phyloP scores from a whole-genome alignment of 129 eudicot species.

The Pittosporum tobira region DNA sequence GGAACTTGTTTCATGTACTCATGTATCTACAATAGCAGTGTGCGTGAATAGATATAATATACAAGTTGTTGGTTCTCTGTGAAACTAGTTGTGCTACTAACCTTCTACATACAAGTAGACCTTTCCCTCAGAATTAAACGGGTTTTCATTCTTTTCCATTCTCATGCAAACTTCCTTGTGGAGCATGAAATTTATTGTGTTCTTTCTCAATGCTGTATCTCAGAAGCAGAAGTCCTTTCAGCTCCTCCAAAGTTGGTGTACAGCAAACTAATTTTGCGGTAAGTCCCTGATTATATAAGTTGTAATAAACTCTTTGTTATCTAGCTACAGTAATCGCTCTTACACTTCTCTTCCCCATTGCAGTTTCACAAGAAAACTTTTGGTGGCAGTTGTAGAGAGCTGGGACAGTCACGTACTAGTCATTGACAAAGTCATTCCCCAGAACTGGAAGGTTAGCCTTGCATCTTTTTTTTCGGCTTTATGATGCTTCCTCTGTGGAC shows the following conservation, averaged over 20 bases:
- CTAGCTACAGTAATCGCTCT: not conserved
- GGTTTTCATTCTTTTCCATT: not conserved
- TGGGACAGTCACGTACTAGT: conserved; percentile 78
- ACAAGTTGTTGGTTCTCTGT: not conserved
- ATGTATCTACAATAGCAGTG: not conserved
- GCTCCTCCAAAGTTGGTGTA: conserved; percentile 97
- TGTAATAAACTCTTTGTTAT: not conserved
- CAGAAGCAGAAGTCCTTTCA: conserved; percentile 92
- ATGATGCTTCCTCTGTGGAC: not conserved
- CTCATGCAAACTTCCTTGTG: not conserved
- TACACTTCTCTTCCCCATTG: conserved; percentile 12
- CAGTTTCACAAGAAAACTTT: conserved; percentile 80
- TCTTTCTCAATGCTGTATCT: conserved; percentile 12
- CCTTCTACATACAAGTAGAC: not conserved
- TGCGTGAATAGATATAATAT: not conserved
- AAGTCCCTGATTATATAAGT: conserved; percentile 10
- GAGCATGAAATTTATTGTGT: conserved; percentile 8
- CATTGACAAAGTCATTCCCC: conserved; percentile 72
- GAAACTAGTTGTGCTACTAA: not conserved
- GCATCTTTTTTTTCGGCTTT: not conserved
- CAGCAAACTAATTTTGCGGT: conserved; percentile 86
- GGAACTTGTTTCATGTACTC: not conserved
- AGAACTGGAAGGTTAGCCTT: conserved; percentile 66
- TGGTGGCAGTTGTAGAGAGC: conserved; percentile 75
- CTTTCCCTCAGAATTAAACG: not conserved